phyloP scores from a whole-genome alignment of 2,329 filamentous ascomycete genomes.

The Sclerotinia trifoliorum region DNA sequence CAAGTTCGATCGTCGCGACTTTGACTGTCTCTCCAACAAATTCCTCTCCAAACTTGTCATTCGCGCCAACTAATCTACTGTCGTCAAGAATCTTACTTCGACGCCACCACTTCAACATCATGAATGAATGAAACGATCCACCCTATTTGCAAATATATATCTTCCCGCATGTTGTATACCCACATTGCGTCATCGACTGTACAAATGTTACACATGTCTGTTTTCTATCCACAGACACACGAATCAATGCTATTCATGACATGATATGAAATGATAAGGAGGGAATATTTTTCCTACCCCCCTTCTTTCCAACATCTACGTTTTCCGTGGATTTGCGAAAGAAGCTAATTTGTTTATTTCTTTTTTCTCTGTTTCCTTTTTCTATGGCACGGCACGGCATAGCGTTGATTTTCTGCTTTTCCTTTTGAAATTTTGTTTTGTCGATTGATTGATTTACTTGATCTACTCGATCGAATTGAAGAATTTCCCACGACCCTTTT shows the following conservation, averaged over 20 bases:
- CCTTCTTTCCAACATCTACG: not conserved
- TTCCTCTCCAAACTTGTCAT: conserved; percentile 96
- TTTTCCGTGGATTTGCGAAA: not conserved
- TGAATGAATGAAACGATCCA: not conserved
- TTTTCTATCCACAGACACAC: not conserved
- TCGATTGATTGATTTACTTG: not conserved
- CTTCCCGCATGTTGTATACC: conserved; percentile 33
- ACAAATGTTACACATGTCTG: conserved; percentile 24
- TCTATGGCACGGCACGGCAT: not conserved
- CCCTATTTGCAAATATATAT: conserved; percentile 31
- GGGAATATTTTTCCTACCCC: not conserved
- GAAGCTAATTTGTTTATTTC: not conserved
- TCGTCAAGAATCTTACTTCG: not conserved
- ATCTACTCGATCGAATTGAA: not conserved
- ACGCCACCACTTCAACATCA: not conserved
- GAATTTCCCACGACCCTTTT: not conserved
- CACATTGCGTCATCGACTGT: conserved; percentile 37
- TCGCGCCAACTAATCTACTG: conserved; percentile 69
- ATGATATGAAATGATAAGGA: conserved; percentile 8
- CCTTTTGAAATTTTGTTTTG: not conserved
- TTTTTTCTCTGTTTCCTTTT: not conserved
- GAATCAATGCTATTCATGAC: conserved; percentile 16
- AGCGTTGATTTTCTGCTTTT: not conserved
- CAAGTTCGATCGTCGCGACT: conserved; percentile 87
- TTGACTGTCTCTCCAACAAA: conserved; percentile 95